Base-by-base conservation (phyloP, 2,329 filamentous ascomycete genomes). In the Metarhizium rileyi region DNA sequence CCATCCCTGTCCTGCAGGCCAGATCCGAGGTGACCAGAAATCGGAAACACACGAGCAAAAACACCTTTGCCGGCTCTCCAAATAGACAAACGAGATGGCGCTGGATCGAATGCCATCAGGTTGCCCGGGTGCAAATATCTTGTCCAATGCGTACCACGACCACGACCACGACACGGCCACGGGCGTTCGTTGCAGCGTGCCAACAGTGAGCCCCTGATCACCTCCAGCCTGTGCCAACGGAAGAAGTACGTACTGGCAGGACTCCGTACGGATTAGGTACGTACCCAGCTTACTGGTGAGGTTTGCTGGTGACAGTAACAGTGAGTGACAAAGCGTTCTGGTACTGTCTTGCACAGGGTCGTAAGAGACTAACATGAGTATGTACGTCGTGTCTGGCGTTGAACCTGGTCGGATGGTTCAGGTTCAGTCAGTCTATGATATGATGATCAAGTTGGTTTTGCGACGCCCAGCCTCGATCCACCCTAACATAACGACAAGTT, bases 381-480 rank as follows among this genome's bases (percentile, higher is more conserved):
- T 33, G 33, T 22, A 35, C 30, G 42, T 50, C 28, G 44, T 46
- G 47, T 43, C 38, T 47, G 44, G 44, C 44, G 23, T 44, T 47
- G 44, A 42, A 18, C 48, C 42, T n/a, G 33, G 43, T 41, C 14
- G 48, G 35, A 5, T 42, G 38, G 38, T 42, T 42, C 38, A 42
- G 38, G 20, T 14, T 25, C 9, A 23, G 33, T 36, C 9, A 5
- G 38, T 23, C 22, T 6, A 22, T 42, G 35, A 38, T 23, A n/a
- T n/a, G n/a, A n/a, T n/a, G n/a, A n/a, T n/a, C n/a, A n/a, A n/a
- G n/a, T n/a, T n/a, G n/a, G 36, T 6, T 40, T 40, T 40, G 36
- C 36, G 36, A 40, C 36, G 36, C 20, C 36, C 36, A 40, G 36
- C 36, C 33, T 40, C 38, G 16, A 14, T 42, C 22, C 18, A 42